Evolutionary conservation across 108 stramenopile species (phyloP), one percentile per base, ranked within the genome.

Genomic region (Discostella pseudostelligera): DNA sequence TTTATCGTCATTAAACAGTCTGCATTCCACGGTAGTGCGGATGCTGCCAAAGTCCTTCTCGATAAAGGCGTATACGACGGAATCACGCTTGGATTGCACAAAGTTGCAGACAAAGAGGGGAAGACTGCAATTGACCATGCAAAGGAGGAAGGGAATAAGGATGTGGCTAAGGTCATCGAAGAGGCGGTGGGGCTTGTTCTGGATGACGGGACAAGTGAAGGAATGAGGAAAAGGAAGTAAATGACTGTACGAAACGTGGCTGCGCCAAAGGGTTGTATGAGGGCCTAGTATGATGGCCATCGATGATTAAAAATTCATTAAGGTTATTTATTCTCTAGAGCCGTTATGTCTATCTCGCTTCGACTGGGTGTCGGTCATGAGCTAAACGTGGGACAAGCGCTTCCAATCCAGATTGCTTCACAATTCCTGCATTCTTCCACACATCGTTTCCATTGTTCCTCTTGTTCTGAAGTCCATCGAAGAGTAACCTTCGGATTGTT

Each of bases 81-180:
- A 63, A 81, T 87, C 16, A 43, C 63, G 3, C 39, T 65, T 16
- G 67, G 74, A 12, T 62, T 89, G 46, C 61, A 83, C 40, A 42
- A 56, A 16, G 78, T 79, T 16, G 72, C 85, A 62, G 93, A 94
- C 69, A 89, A 89, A 78, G 93, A 94, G 63, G 93, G 93, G n/a
- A 89, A 87, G 60, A 78, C 81, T 54, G 87, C 89, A 19, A 14
- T 85, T 61, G 83, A 83, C 12, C 76, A 83, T 58, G 89, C 87
- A 24, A 74, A 74, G 57, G 81, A 81, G 19, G 93, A 94, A 63
- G 73, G 70, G 17, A 94, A 94, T 64, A 62, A 79, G 5, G 85
- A 86, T 39, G 86, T 94, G 25, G 83, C 75, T 12, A 84, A 81
- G 47, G 68, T 83, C 20, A 77, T 89, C 28, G 82, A 87, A 72